These are phyloP conservation scores for Lentinula edodes DNA, from an alignment of 768 basidiomycete genomes.

Conservation along the genomic window DNA sequence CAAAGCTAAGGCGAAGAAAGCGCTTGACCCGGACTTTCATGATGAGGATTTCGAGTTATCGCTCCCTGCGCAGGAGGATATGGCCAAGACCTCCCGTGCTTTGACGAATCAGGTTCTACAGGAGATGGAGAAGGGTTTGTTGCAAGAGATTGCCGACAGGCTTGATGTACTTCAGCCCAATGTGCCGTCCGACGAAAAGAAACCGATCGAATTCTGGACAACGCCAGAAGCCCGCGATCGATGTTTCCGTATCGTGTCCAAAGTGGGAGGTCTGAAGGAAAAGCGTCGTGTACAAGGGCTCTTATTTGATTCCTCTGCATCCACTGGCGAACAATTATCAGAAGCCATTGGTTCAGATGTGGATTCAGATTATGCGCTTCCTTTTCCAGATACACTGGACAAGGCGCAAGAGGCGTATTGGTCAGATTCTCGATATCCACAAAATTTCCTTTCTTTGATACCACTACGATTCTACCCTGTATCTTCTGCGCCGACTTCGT, in stretches of 20 bases:
- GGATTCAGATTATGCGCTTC: neutral
- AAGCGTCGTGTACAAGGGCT: slow-evolving; percentile 57
- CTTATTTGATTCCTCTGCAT: slow-evolving; percentile 28
- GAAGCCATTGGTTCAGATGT: slow-evolving; percentile 8
- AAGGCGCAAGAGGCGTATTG: slow-evolving; percentile 49
- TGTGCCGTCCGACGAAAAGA: neutral
- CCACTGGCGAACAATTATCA: neutral
- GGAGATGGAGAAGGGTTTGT: slow-evolving; percentile 61
- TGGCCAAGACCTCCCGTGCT: slow-evolving; percentile 59
- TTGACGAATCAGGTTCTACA: slow-evolving; percentile 67
- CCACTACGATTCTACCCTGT: slow-evolving; percentile 50
- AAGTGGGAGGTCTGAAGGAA: slow-evolving; percentile 74
- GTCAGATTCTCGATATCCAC: slow-evolving; percentile 53
- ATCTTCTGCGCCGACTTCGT: slow-evolving; percentile 12
- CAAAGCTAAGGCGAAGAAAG: slow-evolving; percentile 10
- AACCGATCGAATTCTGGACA: slow-evolving; percentile 65
- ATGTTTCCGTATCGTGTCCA: slow-evolving; percentile 69
- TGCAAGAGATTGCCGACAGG: slow-evolving; percentile 58
- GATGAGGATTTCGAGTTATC: neutral
- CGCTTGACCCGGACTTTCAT: slow-evolving; percentile 9
- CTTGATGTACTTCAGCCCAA: slow-evolving; percentile 15
- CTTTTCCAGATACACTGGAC: slow-evolving; percentile 4
- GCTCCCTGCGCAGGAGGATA: slow-evolving; percentile 18
- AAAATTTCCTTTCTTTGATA: slow-evolving; percentile 48
- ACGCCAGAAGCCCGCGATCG: slow-evolving; percentile 71